Conservation (phyloP, 306 rosid species). For the Ziziphus jujuba region DNA sequence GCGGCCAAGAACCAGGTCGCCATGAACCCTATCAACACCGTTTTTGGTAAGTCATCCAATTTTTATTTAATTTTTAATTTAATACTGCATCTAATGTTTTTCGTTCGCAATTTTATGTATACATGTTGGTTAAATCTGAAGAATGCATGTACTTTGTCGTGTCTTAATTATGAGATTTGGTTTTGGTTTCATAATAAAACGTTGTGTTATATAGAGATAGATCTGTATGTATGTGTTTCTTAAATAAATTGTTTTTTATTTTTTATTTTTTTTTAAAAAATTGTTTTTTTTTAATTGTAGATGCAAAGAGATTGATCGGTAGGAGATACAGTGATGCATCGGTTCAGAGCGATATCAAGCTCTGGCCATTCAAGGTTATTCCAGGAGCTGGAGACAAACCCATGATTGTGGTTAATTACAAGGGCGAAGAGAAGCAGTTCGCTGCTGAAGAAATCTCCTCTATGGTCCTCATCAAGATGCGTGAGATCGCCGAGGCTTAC, state of each 20-base stretch:
- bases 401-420: conserved; percentile 25
- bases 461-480: conserved; percentile 62
- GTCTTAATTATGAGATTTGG: no score
- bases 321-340: conserved; percentile 62
- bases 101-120: not conserved
- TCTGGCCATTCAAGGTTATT: conserved; percentile 52
- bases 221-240: no score
- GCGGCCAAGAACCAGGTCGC: conserved; percentile 93
- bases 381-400: conserved; percentile 21
- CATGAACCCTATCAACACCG: conserved; percentile 81
- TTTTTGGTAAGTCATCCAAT: conserved; percentile 49
- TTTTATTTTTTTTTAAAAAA: no score
- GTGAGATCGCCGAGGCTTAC: conserved; percentile 85
- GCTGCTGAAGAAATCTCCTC: conserved; percentile 19
- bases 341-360: conserved; percentile 71
- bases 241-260: no score
- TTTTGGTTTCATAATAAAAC: not conserved
- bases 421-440: conserved; percentile 21
- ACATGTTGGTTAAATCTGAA: not conserved
- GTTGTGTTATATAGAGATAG: not conserved
- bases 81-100: not conserved
- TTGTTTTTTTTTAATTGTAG: no score
- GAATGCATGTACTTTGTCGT: not conserved
- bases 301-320: conserved; percentile 82
- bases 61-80: not conserved